Evolutionary conservation across 2,329 filamentous ascomycete genomes (phyloP).

Genomic region (Botrytis paeoniae): DNA sequence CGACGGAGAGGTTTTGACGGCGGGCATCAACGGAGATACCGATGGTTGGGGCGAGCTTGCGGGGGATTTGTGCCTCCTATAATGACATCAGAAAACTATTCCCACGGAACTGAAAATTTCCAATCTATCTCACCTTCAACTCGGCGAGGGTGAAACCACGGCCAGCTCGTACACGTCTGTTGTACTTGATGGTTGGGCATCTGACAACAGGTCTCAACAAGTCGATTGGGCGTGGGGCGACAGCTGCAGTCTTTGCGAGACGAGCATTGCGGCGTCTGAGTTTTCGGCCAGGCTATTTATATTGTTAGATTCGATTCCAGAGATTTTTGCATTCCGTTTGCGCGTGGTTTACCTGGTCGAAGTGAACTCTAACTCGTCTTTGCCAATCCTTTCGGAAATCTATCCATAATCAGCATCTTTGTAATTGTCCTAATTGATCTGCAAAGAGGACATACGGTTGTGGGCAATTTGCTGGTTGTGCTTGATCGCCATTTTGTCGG

Average conservation of each 20-base stretch:
- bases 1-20: constrained; percentile 95
- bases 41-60: constrained; percentile 91
- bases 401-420: constrained; percentile 44
- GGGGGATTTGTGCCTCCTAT: constrained; percentile 95
- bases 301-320: constrained; percentile 36
- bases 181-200: constrained; percentile 98
- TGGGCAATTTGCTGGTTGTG: constrained; percentile 98
- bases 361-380: constrained; percentile 97
- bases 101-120: constrained; percentile 3
- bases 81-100: constrained; percentile 27
- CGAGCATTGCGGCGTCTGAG: constrained; percentile 86
- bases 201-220: constrained; percentile 93
- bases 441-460: constrained; percentile 68
- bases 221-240: constrained; percentile 96
- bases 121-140: constrained; percentile 74
- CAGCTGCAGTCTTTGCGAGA: constrained; percentile 88
- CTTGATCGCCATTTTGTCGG: constrained; percentile 76
- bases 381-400: constrained; percentile 99
- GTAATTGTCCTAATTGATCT: constrained; percentile 31
- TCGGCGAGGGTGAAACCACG: constrained; percentile 97
- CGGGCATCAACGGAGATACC: constrained; percentile 96
- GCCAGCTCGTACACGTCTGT: constrained; percentile 93
- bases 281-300: constrained; percentile 86
- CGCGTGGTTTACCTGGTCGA: constrained; percentile 82
- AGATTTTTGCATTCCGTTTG: constrained; percentile 24